Base-by-base conservation (phyloP, 768 basidiomycete species). In the Lactifluus echinatus region DNA sequence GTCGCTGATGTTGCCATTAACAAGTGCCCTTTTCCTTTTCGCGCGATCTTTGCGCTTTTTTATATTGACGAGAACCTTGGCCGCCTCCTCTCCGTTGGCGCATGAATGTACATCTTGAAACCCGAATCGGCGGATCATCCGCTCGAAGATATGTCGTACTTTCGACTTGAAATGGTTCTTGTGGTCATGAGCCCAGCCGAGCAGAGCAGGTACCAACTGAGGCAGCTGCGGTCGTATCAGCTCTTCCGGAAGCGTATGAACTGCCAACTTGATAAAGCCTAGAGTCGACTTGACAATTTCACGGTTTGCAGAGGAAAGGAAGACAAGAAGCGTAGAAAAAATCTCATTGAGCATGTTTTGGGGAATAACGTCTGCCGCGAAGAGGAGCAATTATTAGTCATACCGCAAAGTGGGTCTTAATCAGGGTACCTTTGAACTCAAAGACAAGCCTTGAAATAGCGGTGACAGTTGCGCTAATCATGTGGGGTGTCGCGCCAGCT, bases 141-240 rank as follows among this genome's bases (percentile, higher is more conserved):
- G 83, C 74, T 98, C 95, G 65, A 98, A 94, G 63, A 98, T 93
- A 70, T 98, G 94, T 43, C 92, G 84, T 23, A 96, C 93, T 74
- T 97, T 97, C 49, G 80, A 76, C 71, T 98, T 98, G 83, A 99
- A 98, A 68, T 97, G 96, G 66, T 98, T 98, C 69, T 95, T 95
- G 73, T 98, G 95, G 67, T 97, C 94, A 67, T 96, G 93, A 5
- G 92, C 91, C 93, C 96, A 95, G 45, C 77, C 78, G 33, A 98
- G 75, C 12, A 99, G 77, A 0, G 85, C 87, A 0, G 92, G 89
- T 0, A 98, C 89, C 23, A 98, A 76, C 23, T 76, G 76, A 24
- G 77, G 75, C 8, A 99, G 76, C 63, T 94, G 84, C 0, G 87
- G 88, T n/a, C 78, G 79, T 44, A 96, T 74, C 57, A 90, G 70